Evolutionary conservation across 306 rosid species (phyloP), one percentile per base, ranked within the genome.

Genomic region (Vigna mungo): DNA sequence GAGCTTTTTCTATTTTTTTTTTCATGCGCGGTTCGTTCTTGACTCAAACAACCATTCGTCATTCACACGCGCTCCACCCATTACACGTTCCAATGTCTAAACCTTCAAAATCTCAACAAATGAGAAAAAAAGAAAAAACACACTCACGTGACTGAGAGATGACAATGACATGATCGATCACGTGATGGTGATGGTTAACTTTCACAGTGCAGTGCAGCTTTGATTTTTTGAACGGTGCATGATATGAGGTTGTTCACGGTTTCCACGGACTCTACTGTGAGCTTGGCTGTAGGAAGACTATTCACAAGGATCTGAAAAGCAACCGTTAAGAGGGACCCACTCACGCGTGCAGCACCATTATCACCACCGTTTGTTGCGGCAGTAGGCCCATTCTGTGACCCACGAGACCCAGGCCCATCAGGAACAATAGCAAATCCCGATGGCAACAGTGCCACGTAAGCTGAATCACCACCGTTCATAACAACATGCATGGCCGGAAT

Each of bases 401-500:
- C 92, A 8, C 90, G 87, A 0, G 88, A 69, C 2, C 89, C 95
- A 0, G 87, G 90, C n/a, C 99, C 99, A 12, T 96, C 99, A 0
- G 98, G 98, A 0, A 90, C 96, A 4, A 95, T 85, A 0, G 98
- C 93, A 4, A 95, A 95, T 1, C 98, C 98, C 0, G 98, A 95
- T 0, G 98, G 98, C 0, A 95, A 78, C 4, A 95, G 49, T 0
- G 98, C 98, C 86, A 95, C 98, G 71, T 95, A 95, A 14, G 98
- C 97, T 0, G 98, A 95, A 61, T 95, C 98, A 0, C 98, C 98
- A 3, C 98, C 98, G 84, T 88, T 95, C 98, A 95, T 92, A 5
- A 95, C 98, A 1, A 89, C 91, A 51, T 95, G 98, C 97, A 95
- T 95, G n/a, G 98, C 98, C 0, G 98, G 98, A 5, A 92, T 92